Evolutionary conservation across 148 eudicot genomes (phyloP), one percentile per base, ranked within the genome.

Genomic region (Bassia scoparia): DNA sequence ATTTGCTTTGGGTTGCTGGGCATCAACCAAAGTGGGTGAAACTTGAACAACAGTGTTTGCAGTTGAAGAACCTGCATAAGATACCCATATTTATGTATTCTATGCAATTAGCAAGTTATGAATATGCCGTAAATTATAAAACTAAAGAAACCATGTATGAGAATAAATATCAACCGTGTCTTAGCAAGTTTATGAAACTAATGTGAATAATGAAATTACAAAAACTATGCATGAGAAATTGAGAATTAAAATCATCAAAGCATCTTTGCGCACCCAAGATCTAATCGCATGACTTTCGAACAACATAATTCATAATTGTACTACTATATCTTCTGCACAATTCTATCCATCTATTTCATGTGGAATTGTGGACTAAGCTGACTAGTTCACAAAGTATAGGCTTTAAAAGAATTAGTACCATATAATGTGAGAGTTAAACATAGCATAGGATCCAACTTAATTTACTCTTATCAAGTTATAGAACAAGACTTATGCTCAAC

Each of bases 1-100:
- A 27, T 61, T 72, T 24, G 37, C 41, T 49, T 64, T 18, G 24
- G 64, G 75, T 56, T 61, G 74, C 76, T 67, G 63, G 44, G n/a
- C 63, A 71, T 31, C 50, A 60, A 41, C 31, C n/a, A 21, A 72
- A 55, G 75, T 44, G 66, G 80, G 76, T 46, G 73, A 10, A 46
- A 74, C 68, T 46, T 46, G 59, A 49, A 66, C 26, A 24, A 43
- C 46, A 20, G 59, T 44, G 58, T 41, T 65, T 44, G 61, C 59
- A 70, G 29, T 61, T 13, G 50, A 35, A 66, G 82, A 68, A 24
- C 75, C 85, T 78, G 72, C 59, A 63, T 44, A 55, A 15, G 7
- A 52, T 50, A 18, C 26, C 72, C 58, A 74, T 9, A 20, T 38
- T 15, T 64, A n/a, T n/a, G n/a, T n/a, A n/a, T 27, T 30, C 1